Evolutionary conservation across 2,329 filamentous ascomycete species (phyloP).

Genomic region (Cladosporium sp.): DNA sequence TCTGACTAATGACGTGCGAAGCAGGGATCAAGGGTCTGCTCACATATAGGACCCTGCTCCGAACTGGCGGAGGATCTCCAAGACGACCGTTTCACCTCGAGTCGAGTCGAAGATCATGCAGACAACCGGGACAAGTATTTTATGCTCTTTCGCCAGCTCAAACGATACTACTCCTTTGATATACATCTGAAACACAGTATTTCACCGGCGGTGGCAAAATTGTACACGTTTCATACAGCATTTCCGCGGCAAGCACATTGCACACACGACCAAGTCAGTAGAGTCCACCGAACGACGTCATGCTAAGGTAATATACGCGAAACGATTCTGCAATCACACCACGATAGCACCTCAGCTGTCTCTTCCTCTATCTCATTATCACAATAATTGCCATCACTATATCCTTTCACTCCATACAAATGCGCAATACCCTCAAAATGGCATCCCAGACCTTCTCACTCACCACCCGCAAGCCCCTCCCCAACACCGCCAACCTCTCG

Average conservation of each 20-base stretch:
- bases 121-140: neutral
- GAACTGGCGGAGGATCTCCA: neutral
- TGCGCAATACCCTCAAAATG: conserved; percentile 15
- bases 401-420: neutral
- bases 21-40: neutral
- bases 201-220: too few species aligned
- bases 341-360: too few species aligned
- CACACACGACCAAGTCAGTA: neutral
- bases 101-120: neutral
- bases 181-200: neutral
- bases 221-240: neutral
- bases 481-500: conserved; percentile 62
- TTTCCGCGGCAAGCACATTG: neutral
- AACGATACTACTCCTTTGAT: neutral
- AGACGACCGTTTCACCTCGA: neutral
- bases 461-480: conserved; percentile 47
- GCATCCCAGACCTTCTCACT: conserved; percentile 32
- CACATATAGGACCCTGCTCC: neutral
- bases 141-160: too few species aligned
- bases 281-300: conserved; percentile 8
- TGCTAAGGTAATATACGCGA: neutral
- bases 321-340: neutral
- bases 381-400: too few species aligned
- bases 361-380: neutral
- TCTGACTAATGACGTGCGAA: neutral